Base-by-base conservation (phyloP, 208 protist genomes). In the Trypanosoma cruzi region DNA sequence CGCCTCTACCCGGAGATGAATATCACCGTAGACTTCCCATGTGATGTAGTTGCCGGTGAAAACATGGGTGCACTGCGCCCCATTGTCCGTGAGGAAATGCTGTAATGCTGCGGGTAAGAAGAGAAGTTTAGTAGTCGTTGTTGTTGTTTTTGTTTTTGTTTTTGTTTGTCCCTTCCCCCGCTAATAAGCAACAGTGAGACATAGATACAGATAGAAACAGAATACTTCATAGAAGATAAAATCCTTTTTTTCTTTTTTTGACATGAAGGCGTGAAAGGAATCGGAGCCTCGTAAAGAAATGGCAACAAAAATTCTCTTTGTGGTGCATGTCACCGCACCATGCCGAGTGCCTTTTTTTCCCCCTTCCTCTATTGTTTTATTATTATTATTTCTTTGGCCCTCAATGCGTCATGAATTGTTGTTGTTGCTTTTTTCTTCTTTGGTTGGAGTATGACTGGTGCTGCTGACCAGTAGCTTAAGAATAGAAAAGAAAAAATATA, bases 1-100 rank as follows among this genome's bases (percentile, higher is more conserved):
- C 73, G 79, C 6, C 72, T 94, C 42, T 96, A 82, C 52, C 90
- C 90, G 16, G 88, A 96, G 65, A 96, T 98, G 84, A 60, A 82
- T 11, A 76, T 95, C 3, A 71, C 80, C 0, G 90, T 98, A 5
- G 89, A 95, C 59, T 97, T 97, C 50, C 88, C 88, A 10, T 93
- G 86, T 68, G 92, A 97, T 86, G 85, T 95, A 18, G 87, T 95
- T 16, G 89, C 89, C 22, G 92, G 92, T 0, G 88, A 92, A 50
- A 86, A 90, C 73, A 97, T 97, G 92, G 89, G 90, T 16, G 63
- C 80, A 8, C 74, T 97, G 32, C 79, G 85, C 46, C 88, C 88
- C 56, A 92, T 96, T 55, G 67, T 86, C 20, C 77, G 83, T 65
- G 86, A 94, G 46, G 88, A 83, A 24, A 82, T 68, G 13, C 75